Conservation (phyloP, 768 basidiomycete genomes). For the Kwoniella shandongensis region DNA sequence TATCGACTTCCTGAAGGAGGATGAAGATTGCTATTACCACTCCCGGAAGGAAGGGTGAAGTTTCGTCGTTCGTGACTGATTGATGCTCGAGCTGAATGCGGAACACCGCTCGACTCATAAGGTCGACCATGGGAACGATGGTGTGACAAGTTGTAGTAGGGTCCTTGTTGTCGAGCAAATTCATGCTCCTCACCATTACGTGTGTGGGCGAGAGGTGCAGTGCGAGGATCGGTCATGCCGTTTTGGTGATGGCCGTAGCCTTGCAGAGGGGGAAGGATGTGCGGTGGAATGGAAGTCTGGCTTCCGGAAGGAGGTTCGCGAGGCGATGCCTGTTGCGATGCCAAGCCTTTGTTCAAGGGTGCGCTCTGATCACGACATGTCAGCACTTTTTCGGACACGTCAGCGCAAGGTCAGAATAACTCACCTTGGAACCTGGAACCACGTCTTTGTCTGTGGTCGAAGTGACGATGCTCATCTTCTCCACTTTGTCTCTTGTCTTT, state of each 20-base stretch:
- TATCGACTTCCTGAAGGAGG: constrained; percentile 5
- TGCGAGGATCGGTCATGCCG: constrained; percentile 31
- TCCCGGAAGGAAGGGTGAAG: constrained; percentile 7
- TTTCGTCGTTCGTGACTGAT: constrained; percentile 7
- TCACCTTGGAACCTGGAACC: constrained; percentile 40
- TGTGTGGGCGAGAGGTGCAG: constrained; percentile 30
- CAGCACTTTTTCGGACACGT: background rate
- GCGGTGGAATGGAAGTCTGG: constrained; percentile 35
- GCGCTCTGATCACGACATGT: constrained; percentile 29
- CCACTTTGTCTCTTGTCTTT: constrained; percentile 47
- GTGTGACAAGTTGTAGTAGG: constrained; percentile 21
- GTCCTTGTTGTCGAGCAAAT: constrained; percentile 35
- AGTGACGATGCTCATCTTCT: constrained; percentile 44
- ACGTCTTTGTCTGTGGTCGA: constrained; percentile 34
- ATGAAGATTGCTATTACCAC: background rate
- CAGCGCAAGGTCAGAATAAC: background rate
- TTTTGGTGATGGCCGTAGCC: constrained; percentile 24
- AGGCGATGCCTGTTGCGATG: constrained; percentile 35
- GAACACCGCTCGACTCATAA: constrained; percentile 3
- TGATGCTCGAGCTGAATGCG: background rate
- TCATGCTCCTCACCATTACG: constrained; percentile 36
- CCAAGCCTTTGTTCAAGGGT: constrained; percentile 39
- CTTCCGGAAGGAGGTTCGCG: constrained; percentile 34
- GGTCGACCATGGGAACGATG: constrained; percentile 5
- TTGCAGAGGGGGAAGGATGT: constrained; percentile 24